Base-by-base conservation (phyloP, 1,284 basidiomycete genomes). In the Cutaneotrichosporon cutaneum region DNA sequence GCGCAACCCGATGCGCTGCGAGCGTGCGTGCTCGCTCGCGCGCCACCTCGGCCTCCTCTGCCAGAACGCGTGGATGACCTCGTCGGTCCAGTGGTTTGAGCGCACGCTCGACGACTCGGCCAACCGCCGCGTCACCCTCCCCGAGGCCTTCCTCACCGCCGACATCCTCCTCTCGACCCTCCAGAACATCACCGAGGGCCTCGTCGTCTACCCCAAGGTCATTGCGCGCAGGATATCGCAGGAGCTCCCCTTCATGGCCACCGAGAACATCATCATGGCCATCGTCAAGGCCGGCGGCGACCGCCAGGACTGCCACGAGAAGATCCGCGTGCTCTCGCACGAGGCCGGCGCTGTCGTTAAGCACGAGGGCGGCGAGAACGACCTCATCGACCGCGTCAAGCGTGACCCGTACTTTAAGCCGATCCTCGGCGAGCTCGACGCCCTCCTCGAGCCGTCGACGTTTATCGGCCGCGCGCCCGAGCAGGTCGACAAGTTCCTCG, bases 221-320 rank as follows among this genome's bases (percentile, higher is more conserved):
- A 99, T 99, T 72, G 89, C 84, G 6, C 87, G 94, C 50, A 87
- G 92, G 47, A 95, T 99, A 77, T 81, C 87, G 22, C 92, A 96
- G 78, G 96, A 99, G 81, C 84, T 99, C 36, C 96, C 96, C 2
- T 99, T 99, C 85, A 99, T 99, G 96, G 91, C 92, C 3, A 94
- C 94, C 3, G 94, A 97, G 81, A 99, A 99, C 81, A 86, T 99
- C 79, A 99, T 99, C 82, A 99, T 99, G 96, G 94, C 94, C 13
- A 88, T 99, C 65, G 96, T 99, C 63, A 95, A 95, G 81, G 78
- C 80, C 59, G 94, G 94, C 45, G 96, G 94, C 1, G 95, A 99
- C 79, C 85, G 96, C 44, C 96, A 99, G 81, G 90, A 92, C 78
- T 94, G 93, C 42, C 95, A 99, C 79, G 96, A 98, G 81, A 90